These are phyloP conservation scores for Ophiostoma tasmaniense DNA, from an alignment of 2,329 filamentous ascomycete species.

Conservation along the genomic window DNA sequence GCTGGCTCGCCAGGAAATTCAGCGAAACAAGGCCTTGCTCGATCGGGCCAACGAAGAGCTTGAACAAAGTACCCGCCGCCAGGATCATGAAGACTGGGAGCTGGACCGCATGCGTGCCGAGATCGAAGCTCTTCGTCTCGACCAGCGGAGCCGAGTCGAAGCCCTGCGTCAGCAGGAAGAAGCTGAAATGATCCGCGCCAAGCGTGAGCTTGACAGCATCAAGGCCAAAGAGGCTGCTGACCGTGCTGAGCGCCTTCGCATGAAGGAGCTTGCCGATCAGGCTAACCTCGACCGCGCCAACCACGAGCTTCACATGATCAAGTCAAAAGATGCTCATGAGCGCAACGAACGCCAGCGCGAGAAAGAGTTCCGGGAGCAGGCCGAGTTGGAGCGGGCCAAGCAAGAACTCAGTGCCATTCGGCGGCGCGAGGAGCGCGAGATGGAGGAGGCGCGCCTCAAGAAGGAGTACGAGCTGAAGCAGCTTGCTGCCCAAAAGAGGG, in stretches of 20 bases:
- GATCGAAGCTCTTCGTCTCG: conserved; percentile 34
- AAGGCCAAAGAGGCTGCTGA: conserved; percentile 37
- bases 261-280: conserved; percentile 27
- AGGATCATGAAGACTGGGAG: conserved; percentile 39
- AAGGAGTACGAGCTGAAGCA: conserved; percentile 43
- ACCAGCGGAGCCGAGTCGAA: conserved; percentile 33
- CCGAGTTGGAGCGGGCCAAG: conserved; percentile 21
- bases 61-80: conserved; percentile 38
- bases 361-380: conserved; percentile 26
- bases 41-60: background rate
- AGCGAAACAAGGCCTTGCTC: background rate
- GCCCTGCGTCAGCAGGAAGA: conserved; percentile 25
- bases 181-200: conserved; percentile 26
- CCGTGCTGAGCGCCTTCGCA: conserved; percentile 14
- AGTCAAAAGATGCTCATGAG: conserved; percentile 35
- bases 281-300: conserved; percentile 20
- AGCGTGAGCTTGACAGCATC: conserved; percentile 28
- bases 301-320: conserved; percentile 29
- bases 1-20: background rate
- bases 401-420: conserved; percentile 35
- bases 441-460: conserved; percentile 39
- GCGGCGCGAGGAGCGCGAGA: conserved; percentile 29
- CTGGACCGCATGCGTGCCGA: conserved; percentile 32
- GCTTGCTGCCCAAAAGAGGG: conserved; percentile 38
- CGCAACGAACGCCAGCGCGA: conserved; percentile 15